A percentile compares a stretch with the other conserved stretches of the same genome.
Conservation (phyloP, 2,329 filamentous ascomycete genomes). For the Verticillium longisporum region DNA sequence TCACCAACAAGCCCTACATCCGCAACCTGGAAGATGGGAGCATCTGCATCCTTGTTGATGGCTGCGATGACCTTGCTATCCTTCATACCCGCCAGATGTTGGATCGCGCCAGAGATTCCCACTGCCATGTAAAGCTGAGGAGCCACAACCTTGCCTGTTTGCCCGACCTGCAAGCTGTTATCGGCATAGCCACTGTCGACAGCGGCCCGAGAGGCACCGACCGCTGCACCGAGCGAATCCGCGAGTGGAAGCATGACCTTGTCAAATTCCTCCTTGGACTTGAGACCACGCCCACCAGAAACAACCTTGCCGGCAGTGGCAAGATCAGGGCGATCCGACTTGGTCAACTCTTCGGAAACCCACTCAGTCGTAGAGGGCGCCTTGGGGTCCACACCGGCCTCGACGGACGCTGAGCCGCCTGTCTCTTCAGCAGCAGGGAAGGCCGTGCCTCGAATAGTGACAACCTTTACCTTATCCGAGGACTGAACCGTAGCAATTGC, state of each 20-base stretch:
- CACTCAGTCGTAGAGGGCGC: conserved; percentile 69
- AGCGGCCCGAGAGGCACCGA: conserved; percentile 88
- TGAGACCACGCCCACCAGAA: conserved; percentile 87
- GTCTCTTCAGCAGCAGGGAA: conserved; percentile 70
- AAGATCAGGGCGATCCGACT: conserved; percentile 89
- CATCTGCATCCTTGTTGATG: conserved; percentile 96
- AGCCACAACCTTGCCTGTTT: conserved; percentile 97
- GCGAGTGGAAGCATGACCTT: conserved; percentile 85
- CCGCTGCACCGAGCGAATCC: conserved; percentile 87
- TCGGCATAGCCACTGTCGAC: conserved; percentile 97
- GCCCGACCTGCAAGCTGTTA: conserved; percentile 95
- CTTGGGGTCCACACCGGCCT: conserved; percentile 81
- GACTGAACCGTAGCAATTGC: conserved; percentile 95
- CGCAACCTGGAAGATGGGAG: conserved; percentile 96
- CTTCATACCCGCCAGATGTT: conserved; percentile 99
- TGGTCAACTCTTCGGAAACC: conserved; percentile 88
- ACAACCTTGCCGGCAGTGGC: conserved; percentile 85
- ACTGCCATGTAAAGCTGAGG: conserved; percentile 93
- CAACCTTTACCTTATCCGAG: conserved; percentile 73
- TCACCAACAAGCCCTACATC: conserved; percentile 95
- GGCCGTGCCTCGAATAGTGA: conserved; percentile 89
- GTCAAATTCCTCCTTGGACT: conserved; percentile 98
- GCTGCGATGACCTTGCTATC: conserved; percentile 99
- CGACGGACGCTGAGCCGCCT: conserved; percentile 67
- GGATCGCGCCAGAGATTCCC: conserved; percentile 94